Conservation (phyloP, 257 asterid species). For the Przewalskia tangutica region DNA sequence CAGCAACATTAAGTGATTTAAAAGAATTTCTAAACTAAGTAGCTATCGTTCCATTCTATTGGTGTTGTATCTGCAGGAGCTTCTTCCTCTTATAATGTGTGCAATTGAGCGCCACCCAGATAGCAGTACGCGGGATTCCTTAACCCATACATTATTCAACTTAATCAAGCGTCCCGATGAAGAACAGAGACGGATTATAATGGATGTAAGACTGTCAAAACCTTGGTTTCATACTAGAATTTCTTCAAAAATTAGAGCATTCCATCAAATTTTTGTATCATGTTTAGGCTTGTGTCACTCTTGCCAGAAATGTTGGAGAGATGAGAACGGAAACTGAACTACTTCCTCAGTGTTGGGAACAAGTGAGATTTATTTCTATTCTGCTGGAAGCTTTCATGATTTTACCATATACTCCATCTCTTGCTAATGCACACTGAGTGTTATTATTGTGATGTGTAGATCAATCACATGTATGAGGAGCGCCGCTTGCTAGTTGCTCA, state of each 20-base stretch:
- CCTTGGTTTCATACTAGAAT: background rate
- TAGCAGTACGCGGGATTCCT: constrained; percentile 74
- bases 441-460: constrained; percentile 35
- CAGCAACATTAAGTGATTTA: background rate
- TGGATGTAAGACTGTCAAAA: constrained; percentile 70
- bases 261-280: constrained; percentile 10
- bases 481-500: constrained; percentile 98
- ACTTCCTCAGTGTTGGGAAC: constrained; percentile 99
- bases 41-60: background rate
- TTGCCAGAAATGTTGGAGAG: constrained; percentile 89
- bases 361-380: constrained; percentile 38
- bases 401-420: background rate
- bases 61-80: constrained; percentile 49
- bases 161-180: constrained; percentile 99
- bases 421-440: constrained; percentile 1
- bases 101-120: constrained; percentile 98
- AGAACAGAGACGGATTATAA: constrained; percentile 85
- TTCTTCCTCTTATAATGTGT: constrained; percentile 97
- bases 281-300: constrained; percentile 89
- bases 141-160: constrained; percentile 97
- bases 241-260: background rate
- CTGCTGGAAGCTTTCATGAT: constrained; percentile 1
- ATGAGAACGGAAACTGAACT: constrained; percentile 95
- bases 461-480: constrained; percentile 97
- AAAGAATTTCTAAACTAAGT: background rate